Conservation (phyloP, 1,284 basidiomycete genomes). For the Ganoderma multipileum region DNA sequence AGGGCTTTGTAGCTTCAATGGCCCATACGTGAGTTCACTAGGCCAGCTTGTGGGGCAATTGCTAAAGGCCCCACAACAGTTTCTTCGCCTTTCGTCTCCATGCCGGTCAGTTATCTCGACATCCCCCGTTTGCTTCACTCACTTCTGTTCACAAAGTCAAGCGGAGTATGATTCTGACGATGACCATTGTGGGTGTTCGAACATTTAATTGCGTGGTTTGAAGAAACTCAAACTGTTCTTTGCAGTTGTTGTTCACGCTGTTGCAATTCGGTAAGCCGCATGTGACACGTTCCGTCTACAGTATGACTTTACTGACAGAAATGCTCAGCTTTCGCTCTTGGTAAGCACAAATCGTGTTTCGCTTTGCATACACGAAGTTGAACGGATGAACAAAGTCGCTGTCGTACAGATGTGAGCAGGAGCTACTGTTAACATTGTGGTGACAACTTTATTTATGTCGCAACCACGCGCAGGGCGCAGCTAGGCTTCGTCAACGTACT, state of each 20-base stretch:
- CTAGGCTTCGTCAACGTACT: constrained; percentile 4
- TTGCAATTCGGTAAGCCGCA: constrained; percentile 21
- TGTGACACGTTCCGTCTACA: neutral
- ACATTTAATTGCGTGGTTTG: neutral
- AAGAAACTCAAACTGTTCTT: neutral
- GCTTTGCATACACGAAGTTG: neutral
- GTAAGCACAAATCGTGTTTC: neutral
- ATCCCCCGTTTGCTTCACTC: neutral
- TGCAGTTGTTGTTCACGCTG: constrained; percentile 11
- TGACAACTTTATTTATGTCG: neutral
- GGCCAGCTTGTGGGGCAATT: neutral
- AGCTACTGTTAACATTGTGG: neutral
- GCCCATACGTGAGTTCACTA: constrained; percentile 18
- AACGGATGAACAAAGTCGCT: neutral
- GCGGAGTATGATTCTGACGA: constrained; percentile 9
- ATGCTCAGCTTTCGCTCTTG: neutral
- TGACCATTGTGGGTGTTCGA: constrained; percentile 6
- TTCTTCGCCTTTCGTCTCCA: constrained; percentile 23
- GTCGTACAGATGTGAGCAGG: constrained; percentile 4
- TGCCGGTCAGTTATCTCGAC: constrained; percentile 12
- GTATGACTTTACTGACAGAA: neutral
- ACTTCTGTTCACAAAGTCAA: constrained; percentile 10
- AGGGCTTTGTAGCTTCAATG: constrained; percentile 20
- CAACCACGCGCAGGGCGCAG: neutral
- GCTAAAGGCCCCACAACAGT: neutral